A percentile compares a stretch with the other conserved stretches of the same genome.
phyloP scores from a whole-genome alignment of 352 stramenopile genomes.

The Globisporangium cederbergense region DNA sequence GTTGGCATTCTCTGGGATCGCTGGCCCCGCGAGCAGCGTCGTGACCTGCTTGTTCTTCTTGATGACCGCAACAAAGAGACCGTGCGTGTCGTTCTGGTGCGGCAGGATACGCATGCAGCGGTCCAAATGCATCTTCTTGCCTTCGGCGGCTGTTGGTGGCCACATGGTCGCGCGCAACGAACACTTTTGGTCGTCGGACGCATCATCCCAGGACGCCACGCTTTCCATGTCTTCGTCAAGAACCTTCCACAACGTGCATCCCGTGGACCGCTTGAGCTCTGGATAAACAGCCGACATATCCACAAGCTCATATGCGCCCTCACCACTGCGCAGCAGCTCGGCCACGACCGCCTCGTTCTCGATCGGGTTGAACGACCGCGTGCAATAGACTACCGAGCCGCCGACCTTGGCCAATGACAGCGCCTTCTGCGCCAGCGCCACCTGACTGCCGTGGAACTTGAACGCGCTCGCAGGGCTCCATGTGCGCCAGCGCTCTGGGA shows the following conservation, averaged over 20 bases:
- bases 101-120: conserved; percentile 94
- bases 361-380: conserved; percentile 77
- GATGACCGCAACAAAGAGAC: conserved; percentile 97
- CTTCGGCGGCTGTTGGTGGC: conserved; percentile 57
- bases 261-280: conserved; percentile 36
- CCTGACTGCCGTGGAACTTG: conserved; percentile 53
- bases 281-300: conserved; percentile 38
- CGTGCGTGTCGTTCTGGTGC: conserved; percentile 97
- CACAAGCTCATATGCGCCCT: conserved; percentile 57
- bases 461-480: conserved; percentile 57
- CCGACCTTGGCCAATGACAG: conserved; percentile 45
- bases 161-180: conserved; percentile 81
- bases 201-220: conserved; percentile 50
- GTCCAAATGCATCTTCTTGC: conserved; percentile 69
- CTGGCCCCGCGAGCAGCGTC: conserved; percentile 30
- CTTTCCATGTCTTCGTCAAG: conserved; percentile 39
- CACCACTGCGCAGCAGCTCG: conserved; percentile 19
- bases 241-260: conserved; percentile 56
- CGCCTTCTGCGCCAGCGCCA: conserved; percentile 79
- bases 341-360: conserved; percentile 38
- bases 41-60: conserved; percentile 52
- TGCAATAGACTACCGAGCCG: conserved; percentile 67
- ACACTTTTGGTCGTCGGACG: conserved; percentile 46
- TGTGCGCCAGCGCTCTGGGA: conserved; percentile 76
- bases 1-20: conserved; percentile 7